Evolutionary conservation across 495 filamentous ascomycete species (phyloP).

Genomic region (Hyphodiscus hymeniophilus): DNA sequence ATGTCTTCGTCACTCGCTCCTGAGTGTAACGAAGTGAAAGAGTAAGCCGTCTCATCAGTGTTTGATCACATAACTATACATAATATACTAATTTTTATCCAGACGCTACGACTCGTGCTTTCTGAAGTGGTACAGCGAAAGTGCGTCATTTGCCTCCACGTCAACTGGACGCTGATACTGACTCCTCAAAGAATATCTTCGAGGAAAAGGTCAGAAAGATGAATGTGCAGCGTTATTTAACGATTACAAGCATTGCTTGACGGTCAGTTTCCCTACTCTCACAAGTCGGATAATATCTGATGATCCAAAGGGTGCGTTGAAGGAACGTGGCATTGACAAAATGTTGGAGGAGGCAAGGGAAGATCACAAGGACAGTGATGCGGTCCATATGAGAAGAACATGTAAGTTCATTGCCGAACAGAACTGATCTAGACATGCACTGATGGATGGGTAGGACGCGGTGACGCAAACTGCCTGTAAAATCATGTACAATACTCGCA

Average conservation of each 20-base stretch:
- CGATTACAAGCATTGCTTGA: slow-evolving; percentile 74
- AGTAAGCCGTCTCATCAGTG: slow-evolving; percentile 42
- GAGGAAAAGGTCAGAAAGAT: slow-evolving; percentile 68
- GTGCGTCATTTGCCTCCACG: slow-evolving; percentile 37
- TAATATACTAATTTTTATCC: neutral
- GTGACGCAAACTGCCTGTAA: neutral
- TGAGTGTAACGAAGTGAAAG: slow-evolving; percentile 83
- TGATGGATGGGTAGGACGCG: neutral
- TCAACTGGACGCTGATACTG: slow-evolving; percentile 9
- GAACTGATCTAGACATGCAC: neutral
- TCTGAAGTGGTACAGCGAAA: slow-evolving; percentile 94
- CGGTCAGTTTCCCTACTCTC: slow-evolving; percentile 24
- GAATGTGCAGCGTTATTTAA: slow-evolving; percentile 81
- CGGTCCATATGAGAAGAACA: slow-evolving; percentile 55
- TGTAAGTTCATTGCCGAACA: slow-evolving; percentile 13
- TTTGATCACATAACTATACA: neutral
- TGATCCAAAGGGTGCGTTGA: slow-evolving; percentile 58
- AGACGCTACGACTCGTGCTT: slow-evolving; percentile 91
- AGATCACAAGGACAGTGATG: slow-evolving; percentile 72
- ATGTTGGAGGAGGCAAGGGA: slow-evolving; percentile 81
- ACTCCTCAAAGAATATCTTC: slow-evolving; percentile 63
- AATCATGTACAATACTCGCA: neutral
- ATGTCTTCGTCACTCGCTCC: slow-evolving; percentile 52
- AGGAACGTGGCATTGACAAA: slow-evolving; percentile 76
- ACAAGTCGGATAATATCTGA: neutral